Percentiles rank a stretch among this genome's conserved stretches.
Evolutionary conservation across 495 filamentous ascomycete species (phyloP).

Genomic region (Aspergillus ostianus): DNA sequence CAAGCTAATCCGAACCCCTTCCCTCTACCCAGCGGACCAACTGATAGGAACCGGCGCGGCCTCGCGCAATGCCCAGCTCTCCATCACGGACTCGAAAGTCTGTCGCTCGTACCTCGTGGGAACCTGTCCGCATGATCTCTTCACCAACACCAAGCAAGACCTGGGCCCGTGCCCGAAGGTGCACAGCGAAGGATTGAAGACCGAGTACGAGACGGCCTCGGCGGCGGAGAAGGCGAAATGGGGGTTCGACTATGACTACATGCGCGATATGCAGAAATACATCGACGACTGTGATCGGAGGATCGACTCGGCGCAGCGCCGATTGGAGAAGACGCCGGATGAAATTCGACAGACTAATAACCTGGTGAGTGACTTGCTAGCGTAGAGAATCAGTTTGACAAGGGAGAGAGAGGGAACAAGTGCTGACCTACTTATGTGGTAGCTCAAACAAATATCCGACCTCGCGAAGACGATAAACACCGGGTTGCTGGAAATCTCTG

Average conservation of each 20-base stretch:
- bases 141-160: constrained; percentile 99
- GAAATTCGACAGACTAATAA: constrained; percentile 97
- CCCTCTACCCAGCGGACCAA: constrained; percentile 57
- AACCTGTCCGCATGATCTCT: constrained; percentile 97
- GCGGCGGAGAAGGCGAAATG: constrained; percentile 68
- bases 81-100: constrained; percentile 88
- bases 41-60: constrained; percentile 73
- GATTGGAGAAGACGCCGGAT: constrained; percentile 95
- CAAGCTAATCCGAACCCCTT: constrained; percentile 34
- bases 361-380: constrained; percentile 45
- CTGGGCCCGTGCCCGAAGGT: constrained; percentile 87
- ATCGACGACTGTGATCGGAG: constrained; percentile 95
- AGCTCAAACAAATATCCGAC: constrained; percentile 86
- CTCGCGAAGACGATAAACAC: constrained; percentile 74
- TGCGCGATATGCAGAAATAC: constrained; percentile 90
- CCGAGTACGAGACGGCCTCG: constrained; percentile 74
- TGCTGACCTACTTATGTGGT: background rate
- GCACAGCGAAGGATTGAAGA: constrained; percentile 83
- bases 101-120: constrained; percentile 94
- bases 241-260: constrained; percentile 95
- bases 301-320: constrained; percentile 84
- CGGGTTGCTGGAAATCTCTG: constrained; percentile 79
- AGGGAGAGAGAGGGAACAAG: too few relatives aligned
- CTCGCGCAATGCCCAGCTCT: constrained; percentile 72
- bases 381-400: too few relatives aligned